phyloP scores from a whole-genome alignment of 129 eudicot genomes.

The Lactuca saligna region DNA sequence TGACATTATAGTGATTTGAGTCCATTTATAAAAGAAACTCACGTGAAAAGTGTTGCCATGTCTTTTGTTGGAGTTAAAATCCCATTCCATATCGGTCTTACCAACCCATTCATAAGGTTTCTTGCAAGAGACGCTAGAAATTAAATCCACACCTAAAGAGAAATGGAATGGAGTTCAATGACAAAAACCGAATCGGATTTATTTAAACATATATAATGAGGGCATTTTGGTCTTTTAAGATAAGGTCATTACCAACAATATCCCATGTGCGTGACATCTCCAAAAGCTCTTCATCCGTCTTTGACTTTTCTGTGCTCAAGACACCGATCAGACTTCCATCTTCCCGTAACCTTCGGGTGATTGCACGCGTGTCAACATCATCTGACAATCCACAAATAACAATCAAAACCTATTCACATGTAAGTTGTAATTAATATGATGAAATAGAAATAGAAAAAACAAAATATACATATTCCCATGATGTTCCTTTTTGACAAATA shows the following conservation, averaged over 20 bases:
- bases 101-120: constrained; percentile 89
- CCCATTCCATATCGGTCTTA: constrained; percentile 79
- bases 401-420: background rate
- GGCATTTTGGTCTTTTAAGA: background rate
- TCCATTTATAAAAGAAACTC: constrained; percentile 15
- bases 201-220: too few relatives aligned
- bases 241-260: constrained; percentile 62
- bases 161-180: background rate
- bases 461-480: constrained; percentile 93
- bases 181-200: too few relatives aligned
- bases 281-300: constrained; percentile 78
- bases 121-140: constrained; percentile 78
- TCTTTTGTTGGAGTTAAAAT: constrained; percentile 53
- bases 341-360: constrained; percentile 83
- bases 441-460: constrained; percentile 20
- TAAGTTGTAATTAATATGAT: constrained; percentile 1
- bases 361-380: constrained; percentile 98
- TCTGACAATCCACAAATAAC: constrained; percentile 43
- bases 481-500: constrained; percentile 89
- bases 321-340: constrained; percentile 98
- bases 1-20: too few relatives aligned
- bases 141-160: constrained; percentile 89
- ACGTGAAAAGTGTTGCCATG: constrained; percentile 62
- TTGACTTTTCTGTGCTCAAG: constrained; percentile 83
- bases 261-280: constrained; percentile 90